Conservation (phyloP, 176 grass and related monocot genomes). For the Lolium perenne region DNA sequence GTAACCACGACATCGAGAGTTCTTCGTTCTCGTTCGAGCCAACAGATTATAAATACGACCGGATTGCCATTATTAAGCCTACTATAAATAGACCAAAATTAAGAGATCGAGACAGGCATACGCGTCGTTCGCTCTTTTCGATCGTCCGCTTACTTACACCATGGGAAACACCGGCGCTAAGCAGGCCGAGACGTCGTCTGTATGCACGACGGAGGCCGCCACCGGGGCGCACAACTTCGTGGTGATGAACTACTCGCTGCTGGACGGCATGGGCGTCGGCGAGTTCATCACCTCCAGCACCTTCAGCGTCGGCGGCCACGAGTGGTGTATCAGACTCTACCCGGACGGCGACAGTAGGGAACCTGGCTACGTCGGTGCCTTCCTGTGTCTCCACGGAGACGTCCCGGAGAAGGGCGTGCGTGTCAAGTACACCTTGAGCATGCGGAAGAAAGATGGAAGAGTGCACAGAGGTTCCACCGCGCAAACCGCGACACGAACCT, state of each 20-base stretch:
- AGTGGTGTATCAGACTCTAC: slow-evolving; percentile 46
- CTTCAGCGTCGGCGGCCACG: slow-evolving; percentile 47
- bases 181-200: slow-evolving; percentile 14
- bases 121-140: background rate
- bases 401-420: background rate
- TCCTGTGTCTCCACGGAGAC: background rate
- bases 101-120: background rate
- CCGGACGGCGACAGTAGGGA: slow-evolving; percentile 6
- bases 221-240: slow-evolving; percentile 37
- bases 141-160: background rate
- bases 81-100: too few species aligned
- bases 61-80: too few species aligned
- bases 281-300: slow-evolving; percentile 32
- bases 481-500: background rate
- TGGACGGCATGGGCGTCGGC: slow-evolving; percentile 38
- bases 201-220: slow-evolving; percentile 31
- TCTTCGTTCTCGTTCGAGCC: too few species aligned
- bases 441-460: slow-evolving; percentile 16
- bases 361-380: background rate
- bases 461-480: background rate
- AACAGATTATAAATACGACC: too few species aligned
- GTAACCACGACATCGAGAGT: too few species aligned
- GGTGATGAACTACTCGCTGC: slow-evolving; percentile 36
- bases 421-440: slow-evolving; percentile 17
- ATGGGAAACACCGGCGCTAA: background rate